A percentile compares a stretch with the other conserved stretches of the same genome.
Evolutionary conservation across 1,139 yeast genomes (phyloP).

Genomic region (Nematodospora anomalae): DNA sequence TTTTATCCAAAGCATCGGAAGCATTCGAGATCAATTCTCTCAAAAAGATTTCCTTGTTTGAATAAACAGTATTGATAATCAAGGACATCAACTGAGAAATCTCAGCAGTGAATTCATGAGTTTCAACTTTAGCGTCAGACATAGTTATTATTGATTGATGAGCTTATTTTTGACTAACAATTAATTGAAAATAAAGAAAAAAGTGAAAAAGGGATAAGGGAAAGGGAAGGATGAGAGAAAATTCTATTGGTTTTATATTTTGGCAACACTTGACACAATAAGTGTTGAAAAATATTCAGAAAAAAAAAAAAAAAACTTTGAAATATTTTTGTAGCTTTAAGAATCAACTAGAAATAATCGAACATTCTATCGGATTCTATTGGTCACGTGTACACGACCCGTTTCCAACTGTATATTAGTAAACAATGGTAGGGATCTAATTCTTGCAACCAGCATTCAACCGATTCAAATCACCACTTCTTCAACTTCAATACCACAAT

Average conservation of each 20-base stretch:
- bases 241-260: constrained; percentile 6
- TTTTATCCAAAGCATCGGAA: constrained; percentile 82
- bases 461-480: constrained; percentile 42
- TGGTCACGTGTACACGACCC: constrained; percentile 2
- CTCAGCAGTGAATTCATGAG: constrained; percentile 99
- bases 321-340: constrained; percentile 1
- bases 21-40: constrained; percentile 99
- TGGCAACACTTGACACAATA: not conserved
- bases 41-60: constrained; percentile 98
- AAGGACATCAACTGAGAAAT: constrained; percentile 99
- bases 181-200: constrained; percentile 1
- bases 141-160: constrained; percentile 24
- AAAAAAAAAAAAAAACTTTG: constrained; percentile 1
- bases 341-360: not conserved
- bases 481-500: constrained; percentile 84
- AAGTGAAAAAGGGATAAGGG: constrained; percentile 1
- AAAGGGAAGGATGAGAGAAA: constrained; percentile 2
- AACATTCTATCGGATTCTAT: constrained; percentile 9
- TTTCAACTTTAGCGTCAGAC: constrained; percentile 68
- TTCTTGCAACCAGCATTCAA: constrained; percentile 1
- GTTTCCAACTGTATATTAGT: no score
- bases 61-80: constrained; percentile 99
- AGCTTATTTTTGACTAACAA: not conserved
- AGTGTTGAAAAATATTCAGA: not conserved
- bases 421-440: no score